A percentile compares a stretch with the other conserved stretches of the same genome.
Conservation (phyloP, 2,329 filamentous ascomycete genomes). For the Lithohypha guttulata region DNA sequence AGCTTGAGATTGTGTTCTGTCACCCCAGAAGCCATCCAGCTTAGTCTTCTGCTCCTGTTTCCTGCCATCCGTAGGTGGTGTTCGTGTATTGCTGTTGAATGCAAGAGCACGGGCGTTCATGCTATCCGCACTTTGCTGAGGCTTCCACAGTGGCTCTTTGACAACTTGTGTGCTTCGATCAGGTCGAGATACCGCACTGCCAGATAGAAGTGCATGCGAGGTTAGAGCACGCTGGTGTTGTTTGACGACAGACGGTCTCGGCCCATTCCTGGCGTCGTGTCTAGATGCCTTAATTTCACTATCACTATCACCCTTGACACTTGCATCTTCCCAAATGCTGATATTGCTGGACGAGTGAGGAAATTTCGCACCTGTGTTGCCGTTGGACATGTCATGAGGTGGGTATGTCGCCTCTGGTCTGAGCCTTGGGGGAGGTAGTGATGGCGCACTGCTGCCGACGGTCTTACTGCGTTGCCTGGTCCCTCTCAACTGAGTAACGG, state of each 20-base stretch:
- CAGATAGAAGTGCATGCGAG: not conserved
- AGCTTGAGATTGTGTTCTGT: not conserved
- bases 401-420: not conserved
- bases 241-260: too few relatives aligned
- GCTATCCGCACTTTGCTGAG: not conserved
- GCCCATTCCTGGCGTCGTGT: too few relatives aligned
- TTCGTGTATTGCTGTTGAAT: not conserved
- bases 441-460: not conserved
- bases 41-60: not conserved
- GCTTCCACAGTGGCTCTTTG: not conserved
- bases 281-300: too few relatives aligned
- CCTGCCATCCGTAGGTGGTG: not conserved
- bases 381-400: not conserved
- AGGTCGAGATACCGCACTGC: too few relatives aligned
- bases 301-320: slow-evolving; percentile 15
- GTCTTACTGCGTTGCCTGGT: not conserved
- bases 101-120: not conserved
- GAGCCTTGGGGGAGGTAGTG: not conserved
- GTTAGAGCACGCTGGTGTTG: not conserved
- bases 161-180: not conserved
- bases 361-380: not conserved
- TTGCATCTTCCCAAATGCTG: slow-evolving; percentile 32
- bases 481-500: not conserved
- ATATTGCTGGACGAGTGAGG: slow-evolving; percentile 10
- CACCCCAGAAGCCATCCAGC: not conserved